Base-by-base conservation (phyloP, 192 early-diverging fungal species). In the Lobosporangium transversale region DNA sequence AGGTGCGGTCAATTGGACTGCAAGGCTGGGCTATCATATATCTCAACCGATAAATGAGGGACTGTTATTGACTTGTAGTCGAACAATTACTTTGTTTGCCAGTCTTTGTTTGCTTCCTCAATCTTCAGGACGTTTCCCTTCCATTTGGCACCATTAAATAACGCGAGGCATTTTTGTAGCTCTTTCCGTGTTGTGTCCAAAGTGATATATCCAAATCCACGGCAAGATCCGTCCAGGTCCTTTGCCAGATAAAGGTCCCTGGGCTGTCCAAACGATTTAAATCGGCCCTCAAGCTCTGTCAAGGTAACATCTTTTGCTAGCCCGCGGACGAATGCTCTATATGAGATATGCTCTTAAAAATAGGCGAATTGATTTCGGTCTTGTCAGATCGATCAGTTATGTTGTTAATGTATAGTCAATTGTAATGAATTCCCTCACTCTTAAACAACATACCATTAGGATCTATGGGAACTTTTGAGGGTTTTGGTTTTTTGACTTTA, bases 91-190 rank as follows among this genome's bases (percentile, higher is more conserved):
- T 78, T 74, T 49, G 81, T 81, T 66, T 82, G 82, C 78, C 88
- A 94, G 58, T 88, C 82, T 49, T 87, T 87, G 69, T 93, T 94
- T 14, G 94, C 91, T n/a, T 92, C 93, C 57, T 94, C 90, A 18
- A 95, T 79, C 44, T 88, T 86, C 57, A 95, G 51, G 29, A 86
- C 84, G 26, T 87, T 82, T 42, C 94, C 94, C 76, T 94, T 95
- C 94, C 94, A 95, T 54, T 92, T 93, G 14, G 94, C 80, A 3
- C 91, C 90, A 36, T 91, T 90, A 61, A 90, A 94, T 20, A 89
- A 50, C 20, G 84, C 81, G 26, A 89, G n/a, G 58, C 93, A 94
- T 73, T 86, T 88, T 42, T 70, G 81, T 85, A 90, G 90, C 20
- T 89, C 80, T 31, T 86, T 83, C 17, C 85, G 61, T 1, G 87